Evolutionary conservation across 805 yeast genomes (phyloP).

Genomic region (Cyberlindnera nakhonratchasimensis): DNA sequence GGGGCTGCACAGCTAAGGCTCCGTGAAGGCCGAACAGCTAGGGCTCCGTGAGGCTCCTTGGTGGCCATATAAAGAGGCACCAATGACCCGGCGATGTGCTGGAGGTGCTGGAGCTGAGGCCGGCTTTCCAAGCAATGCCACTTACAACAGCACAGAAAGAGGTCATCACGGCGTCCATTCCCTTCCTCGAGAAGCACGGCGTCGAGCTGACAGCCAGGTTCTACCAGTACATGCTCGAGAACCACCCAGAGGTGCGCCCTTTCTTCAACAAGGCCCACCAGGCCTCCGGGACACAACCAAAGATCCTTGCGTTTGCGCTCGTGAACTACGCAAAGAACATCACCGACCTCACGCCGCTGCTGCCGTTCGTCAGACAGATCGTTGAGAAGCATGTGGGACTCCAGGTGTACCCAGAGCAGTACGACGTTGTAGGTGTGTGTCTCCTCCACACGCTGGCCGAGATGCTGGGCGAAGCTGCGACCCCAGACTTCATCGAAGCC

Average conservation of each 20-base stretch:
- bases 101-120: too few species aligned
- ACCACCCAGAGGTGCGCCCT: conserved; percentile 52
- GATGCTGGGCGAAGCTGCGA: conserved; percentile 58
- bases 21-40: too few species aligned
- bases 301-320: conserved; percentile 59
- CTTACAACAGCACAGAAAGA: conserved; percentile 32
- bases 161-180: conserved; percentile 47
- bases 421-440: conserved; percentile 58
- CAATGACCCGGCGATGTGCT: too few species aligned
- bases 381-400: conserved; percentile 66
- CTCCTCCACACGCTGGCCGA: conserved; percentile 52
- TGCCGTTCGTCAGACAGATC: conserved; percentile 53
- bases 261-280: conserved; percentile 63
- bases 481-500: conserved; percentile 53
- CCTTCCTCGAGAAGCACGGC: conserved; percentile 55
- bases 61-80: too few species aligned
- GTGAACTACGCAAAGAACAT: conserved; percentile 60
- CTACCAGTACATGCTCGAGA: conserved; percentile 52
- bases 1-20: too few species aligned
- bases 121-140: conserved; percentile 21
- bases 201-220: conserved; percentile 49
- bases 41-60: too few species aligned
- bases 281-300: conserved; percentile 51
- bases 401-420: conserved; percentile 60
- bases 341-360: conserved; percentile 51